Percentiles rank a stretch among this genome's conserved stretches.
Conservation (phyloP, 495 filamentous ascomycete species). For the Clohesyomyces aquaticus region DNA sequence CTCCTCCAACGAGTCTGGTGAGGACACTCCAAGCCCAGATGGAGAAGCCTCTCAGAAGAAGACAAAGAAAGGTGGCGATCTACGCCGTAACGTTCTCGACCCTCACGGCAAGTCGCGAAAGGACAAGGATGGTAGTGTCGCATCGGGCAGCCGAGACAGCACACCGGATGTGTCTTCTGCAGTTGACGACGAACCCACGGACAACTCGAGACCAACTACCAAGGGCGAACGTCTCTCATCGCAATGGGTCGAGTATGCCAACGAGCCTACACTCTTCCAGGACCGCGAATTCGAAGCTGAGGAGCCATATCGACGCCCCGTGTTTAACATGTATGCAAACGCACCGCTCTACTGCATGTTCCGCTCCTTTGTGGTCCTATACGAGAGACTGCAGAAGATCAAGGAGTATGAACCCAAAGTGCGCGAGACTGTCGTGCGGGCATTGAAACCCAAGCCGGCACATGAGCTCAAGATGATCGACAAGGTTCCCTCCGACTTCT, state of each 20-base stretch:
- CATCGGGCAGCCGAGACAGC: constrained; percentile 77
- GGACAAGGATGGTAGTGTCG: constrained; percentile 73
- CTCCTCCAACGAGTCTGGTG: constrained; percentile 70
- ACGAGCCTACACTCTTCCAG: constrained; percentile 55
- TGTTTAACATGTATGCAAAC: constrained; percentile 87
- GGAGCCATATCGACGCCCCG: constrained; percentile 74
- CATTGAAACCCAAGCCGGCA: constrained; percentile 73
- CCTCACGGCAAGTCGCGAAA: constrained; percentile 65
- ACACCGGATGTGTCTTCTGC: constrained; percentile 79
- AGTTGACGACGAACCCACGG: constrained; percentile 61
- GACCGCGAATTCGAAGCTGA: constrained; percentile 71
- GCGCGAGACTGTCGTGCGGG: constrained; percentile 68
- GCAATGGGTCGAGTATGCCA: constrained; percentile 65
- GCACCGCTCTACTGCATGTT: constrained; percentile 91
- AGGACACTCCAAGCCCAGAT: constrained; percentile 57
- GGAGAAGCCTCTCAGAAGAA: constrained; percentile 58
- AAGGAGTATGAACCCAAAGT: constrained; percentile 77
- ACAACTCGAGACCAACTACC: constrained; percentile 49
- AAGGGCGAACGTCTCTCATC: constrained; percentile 43
- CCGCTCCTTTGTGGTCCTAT: constrained; percentile 84
- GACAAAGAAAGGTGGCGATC: constrained; percentile 73
- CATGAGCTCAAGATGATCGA: constrained; percentile 76
- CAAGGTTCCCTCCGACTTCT: constrained; percentile 78
- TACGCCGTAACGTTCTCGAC: constrained; percentile 86
- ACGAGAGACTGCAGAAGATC: constrained; percentile 77